These are phyloP conservation scores for Aplosporella prunicola DNA, from an alignment of 2,329 filamentous ascomycete species.

Conservation along the genomic window DNA sequence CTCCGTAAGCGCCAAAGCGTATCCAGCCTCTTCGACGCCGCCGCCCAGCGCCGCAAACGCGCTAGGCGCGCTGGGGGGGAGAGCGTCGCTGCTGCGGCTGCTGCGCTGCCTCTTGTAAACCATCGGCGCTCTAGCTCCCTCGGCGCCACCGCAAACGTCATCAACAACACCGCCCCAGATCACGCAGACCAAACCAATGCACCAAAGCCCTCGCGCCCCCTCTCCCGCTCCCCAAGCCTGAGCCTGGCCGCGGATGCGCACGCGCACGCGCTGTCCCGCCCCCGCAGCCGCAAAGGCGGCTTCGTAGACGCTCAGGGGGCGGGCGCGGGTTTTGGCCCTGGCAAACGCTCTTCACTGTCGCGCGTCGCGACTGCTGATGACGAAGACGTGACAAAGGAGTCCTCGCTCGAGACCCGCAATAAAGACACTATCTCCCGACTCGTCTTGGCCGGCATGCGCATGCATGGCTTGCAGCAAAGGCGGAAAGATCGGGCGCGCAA, in stretches of 20 bases:
- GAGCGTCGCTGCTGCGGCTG: conserved; percentile 34
- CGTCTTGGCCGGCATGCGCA: conserved; percentile 45
- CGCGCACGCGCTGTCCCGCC: conserved; percentile 11
- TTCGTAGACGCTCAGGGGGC: conserved; percentile 17
- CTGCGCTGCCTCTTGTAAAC: conserved; percentile 8
- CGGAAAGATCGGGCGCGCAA: conserved; percentile 12
- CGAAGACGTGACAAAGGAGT: conserved; percentile 19
- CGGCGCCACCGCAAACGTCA: too few relatives aligned
- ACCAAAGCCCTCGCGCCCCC: neutral
- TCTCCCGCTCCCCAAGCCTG: conserved; percentile 8
- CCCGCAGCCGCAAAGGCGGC: conserved; percentile 22
- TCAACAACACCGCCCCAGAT: too few relatives aligned
- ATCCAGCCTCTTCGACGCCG: conserved; percentile 39
- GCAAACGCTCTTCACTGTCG: conserved; percentile 24
- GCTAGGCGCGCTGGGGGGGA: conserved; percentile 34
- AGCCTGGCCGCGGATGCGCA: neutral
- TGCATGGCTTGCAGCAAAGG: conserved; percentile 39
- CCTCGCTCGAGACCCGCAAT: conserved; percentile 33
- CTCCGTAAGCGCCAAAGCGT: conserved; percentile 34
- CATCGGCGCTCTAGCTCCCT: neutral
- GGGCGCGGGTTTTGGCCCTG: too few relatives aligned
- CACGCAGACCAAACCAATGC: conserved; percentile 16
- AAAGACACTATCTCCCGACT: conserved; percentile 42
- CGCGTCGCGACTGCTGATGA: conserved; percentile 24
- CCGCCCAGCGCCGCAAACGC: conserved; percentile 33